A percentile compares a stretch with the other conserved stretches of the same genome.
Conservation (phyloP, 768 basidiomycete species). For the Kwoniella europaea region DNA sequence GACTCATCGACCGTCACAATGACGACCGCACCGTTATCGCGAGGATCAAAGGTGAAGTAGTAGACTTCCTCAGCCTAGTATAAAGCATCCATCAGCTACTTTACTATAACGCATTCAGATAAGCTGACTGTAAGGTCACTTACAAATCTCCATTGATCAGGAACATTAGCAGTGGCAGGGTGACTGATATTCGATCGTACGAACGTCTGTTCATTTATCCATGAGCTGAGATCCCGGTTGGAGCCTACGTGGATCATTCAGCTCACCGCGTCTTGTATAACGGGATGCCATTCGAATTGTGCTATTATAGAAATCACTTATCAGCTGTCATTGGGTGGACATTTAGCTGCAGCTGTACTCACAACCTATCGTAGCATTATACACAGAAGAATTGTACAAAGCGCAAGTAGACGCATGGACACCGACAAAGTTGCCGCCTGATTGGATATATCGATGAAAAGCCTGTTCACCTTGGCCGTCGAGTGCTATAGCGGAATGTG, state of each 20-base stretch:
- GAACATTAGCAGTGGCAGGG: constrained; percentile 66
- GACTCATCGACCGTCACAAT: constrained; percentile 70
- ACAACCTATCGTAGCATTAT: constrained; percentile 65
- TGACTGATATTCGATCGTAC: constrained; percentile 66
- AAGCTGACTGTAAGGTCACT: constrained; percentile 8
- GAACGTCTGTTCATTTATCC: constrained; percentile 60
- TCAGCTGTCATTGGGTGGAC: not conserved
- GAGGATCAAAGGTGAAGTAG: constrained; percentile 74
- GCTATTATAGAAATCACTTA: constrained; percentile 58
- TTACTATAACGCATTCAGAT: too few relatives aligned
- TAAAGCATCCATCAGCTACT: not conserved
- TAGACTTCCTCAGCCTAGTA: constrained; percentile 62
- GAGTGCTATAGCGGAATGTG: constrained; percentile 61
- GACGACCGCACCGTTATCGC: constrained; percentile 67
- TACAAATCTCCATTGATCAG: constrained; percentile 56
- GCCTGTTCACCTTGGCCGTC: constrained; percentile 68
- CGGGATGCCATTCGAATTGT: constrained; percentile 73
- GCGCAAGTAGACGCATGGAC: constrained; percentile 71
- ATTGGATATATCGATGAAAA: constrained; percentile 68
- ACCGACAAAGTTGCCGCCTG: constrained; percentile 73
- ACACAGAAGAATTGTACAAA: constrained; percentile 66
- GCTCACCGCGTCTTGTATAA: constrained; percentile 69
- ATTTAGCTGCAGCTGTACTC: constrained; percentile 9
- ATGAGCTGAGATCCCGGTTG: constrained; percentile 5
- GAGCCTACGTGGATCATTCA: not conserved